A percentile compares a stretch with the other conserved stretches of the same genome.
phyloP scores from a whole-genome alignment of 2,329 filamentous ascomycete genomes.

The Arthrobotrys musiformis region DNA sequence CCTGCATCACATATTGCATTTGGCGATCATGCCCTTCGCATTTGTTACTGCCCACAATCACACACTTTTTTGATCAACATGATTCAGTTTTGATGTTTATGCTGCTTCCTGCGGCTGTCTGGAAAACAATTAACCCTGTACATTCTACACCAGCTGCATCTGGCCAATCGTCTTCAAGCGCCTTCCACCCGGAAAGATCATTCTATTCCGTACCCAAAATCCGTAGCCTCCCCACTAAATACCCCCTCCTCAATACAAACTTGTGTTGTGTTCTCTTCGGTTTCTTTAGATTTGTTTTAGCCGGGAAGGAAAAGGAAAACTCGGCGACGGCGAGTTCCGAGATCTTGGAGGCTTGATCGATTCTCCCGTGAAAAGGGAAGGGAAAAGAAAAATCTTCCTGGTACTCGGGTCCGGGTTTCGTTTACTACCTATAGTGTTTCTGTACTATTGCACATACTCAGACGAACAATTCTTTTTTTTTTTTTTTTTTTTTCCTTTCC shows the following conservation, averaged over 20 bases:
- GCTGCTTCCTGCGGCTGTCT: background rate
- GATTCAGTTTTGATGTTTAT: background rate
- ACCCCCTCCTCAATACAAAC: background rate
- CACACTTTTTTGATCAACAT: constrained; percentile 5
- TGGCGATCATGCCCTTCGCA: constrained; percentile 22
- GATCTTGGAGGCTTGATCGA: constrained; percentile 15
- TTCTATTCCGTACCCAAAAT: too few species aligned
- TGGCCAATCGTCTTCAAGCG: background rate
- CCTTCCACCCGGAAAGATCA: background rate
- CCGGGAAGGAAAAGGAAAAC: background rate
- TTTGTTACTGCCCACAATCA: constrained; percentile 6
- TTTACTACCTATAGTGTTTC: constrained; percentile 34
- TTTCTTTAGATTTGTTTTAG: background rate
- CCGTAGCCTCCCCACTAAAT: background rate
- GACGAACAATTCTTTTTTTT: too few species aligned
- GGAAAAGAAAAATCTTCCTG: constrained; percentile 11
- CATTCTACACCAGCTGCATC: constrained; percentile 5
- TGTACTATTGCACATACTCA: constrained; percentile 17
- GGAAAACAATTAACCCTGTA: constrained; percentile 32
- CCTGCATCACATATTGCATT: constrained; percentile 19
- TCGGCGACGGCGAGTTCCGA: constrained; percentile 52
- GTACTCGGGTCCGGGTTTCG: constrained; percentile 43
- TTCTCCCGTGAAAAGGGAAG: constrained; percentile 28
- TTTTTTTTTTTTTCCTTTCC: background rate
- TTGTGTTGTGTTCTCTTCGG: constrained; percentile 14